Percentiles rank a stretch among this genome's conserved stretches.
phyloP scores from a whole-genome alignment of 2,329 filamentous ascomycete genomes.

The Aspergillus proliferans region DNA sequence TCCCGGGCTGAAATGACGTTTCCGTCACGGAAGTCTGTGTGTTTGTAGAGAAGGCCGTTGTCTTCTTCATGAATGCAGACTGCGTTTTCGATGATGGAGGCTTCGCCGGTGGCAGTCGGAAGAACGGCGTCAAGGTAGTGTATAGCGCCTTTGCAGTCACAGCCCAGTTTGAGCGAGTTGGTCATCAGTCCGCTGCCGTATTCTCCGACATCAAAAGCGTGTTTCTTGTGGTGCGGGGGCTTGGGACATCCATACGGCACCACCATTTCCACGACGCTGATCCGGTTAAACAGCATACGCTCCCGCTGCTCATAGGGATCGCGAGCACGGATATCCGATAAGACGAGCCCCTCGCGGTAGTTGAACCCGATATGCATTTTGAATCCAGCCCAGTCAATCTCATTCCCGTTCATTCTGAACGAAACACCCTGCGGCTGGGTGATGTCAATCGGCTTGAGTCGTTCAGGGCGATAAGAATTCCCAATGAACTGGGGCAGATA shows the following conservation, averaged over 20 bases:
- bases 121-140: constrained; percentile 24
- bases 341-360: constrained; percentile 50
- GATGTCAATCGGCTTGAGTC: constrained; percentile 23
- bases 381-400: constrained; percentile 22
- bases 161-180: constrained; percentile 24
- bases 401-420: constrained; percentile 24
- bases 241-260: constrained; percentile 23
- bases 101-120: constrained; percentile 18
- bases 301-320: constrained; percentile 24
- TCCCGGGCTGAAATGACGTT: constrained; percentile 77
- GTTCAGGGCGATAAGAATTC: constrained; percentile 18
- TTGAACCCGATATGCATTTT: constrained; percentile 44
- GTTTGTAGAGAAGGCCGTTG: constrained; percentile 52
- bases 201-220: constrained; percentile 24
- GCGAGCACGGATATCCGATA: constrained; percentile 41
- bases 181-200: constrained; percentile 23
- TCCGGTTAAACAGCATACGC: constrained; percentile 25
- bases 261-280: constrained; percentile 24
- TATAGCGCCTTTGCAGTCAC: constrained; percentile 24
- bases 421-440: constrained; percentile 24
- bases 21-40: constrained; percentile 83
- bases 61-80: constrained; percentile 27
- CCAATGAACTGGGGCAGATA: constrained; percentile 23
- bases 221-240: constrained; percentile 23
- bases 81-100: constrained; percentile 12